These are phyloP conservation scores for Trichosporon sp. DNA, from an alignment of 1,284 basidiomycete species.

Conservation along the genomic window DNA sequence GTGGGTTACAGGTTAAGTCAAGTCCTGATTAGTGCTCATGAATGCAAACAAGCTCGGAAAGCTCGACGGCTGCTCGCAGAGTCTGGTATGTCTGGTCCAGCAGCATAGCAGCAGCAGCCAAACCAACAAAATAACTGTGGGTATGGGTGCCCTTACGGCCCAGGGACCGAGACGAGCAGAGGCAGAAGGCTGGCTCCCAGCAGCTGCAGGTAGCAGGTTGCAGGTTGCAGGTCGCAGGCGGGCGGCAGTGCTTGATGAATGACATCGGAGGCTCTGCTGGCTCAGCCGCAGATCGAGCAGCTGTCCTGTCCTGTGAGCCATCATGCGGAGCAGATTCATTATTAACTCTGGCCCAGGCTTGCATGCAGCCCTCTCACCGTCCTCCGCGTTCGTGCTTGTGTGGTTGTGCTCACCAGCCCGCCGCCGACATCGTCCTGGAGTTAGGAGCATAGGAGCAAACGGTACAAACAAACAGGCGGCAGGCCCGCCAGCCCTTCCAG, in stretches of 20 bases:
- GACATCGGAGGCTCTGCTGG: slow-evolving; percentile 1
- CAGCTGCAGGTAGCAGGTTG: not conserved
- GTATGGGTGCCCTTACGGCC: slow-evolving; percentile 6
- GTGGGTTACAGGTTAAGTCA: slow-evolving; percentile 15
- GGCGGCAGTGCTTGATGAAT: not conserved
- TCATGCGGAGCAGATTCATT: not conserved
- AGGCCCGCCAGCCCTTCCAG: not conserved
- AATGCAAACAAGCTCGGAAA: slow-evolving; percentile 15
- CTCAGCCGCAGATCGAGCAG: not conserved
- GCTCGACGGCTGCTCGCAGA: not conserved
- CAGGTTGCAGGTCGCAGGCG: not conserved
- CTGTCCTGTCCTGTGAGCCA: not conserved
- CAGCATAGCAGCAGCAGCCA: no score
- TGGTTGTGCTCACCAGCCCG: not conserved
- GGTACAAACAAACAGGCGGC: not conserved
- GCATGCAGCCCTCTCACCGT: not conserved
- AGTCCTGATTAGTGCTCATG: slow-evolving; percentile 17
- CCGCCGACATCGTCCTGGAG: not conserved
- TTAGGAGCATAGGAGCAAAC: no score
- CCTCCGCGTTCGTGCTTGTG: not conserved
- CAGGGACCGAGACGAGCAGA: slow-evolving; percentile 12
- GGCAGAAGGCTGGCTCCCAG: slow-evolving; percentile 1
- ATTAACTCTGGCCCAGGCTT: slow-evolving; percentile 10
- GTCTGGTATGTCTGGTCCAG: no score
- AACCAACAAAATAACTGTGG: not conserved